These are phyloP conservation scores for Kwoniella heveanensis DNA, from an alignment of 768 basidiomycete species.

Conservation along the genomic window DNA sequence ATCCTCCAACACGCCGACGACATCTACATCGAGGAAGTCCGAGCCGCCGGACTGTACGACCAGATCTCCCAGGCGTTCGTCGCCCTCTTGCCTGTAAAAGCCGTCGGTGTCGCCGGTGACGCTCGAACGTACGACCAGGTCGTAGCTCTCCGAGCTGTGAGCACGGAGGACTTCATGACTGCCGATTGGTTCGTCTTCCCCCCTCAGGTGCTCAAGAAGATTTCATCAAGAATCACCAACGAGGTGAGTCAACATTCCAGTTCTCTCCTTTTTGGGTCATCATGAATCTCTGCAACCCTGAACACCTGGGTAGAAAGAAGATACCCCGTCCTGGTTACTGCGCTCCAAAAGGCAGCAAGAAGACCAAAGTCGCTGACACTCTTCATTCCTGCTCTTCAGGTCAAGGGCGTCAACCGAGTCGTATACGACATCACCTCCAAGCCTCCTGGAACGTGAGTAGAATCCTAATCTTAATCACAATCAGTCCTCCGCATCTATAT, in stretches of 20 bases:
- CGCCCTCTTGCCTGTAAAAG: conserved; percentile 90
- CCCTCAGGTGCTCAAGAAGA: conserved; percentile 78
- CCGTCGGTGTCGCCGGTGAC: conserved; percentile 98
- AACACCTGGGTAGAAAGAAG: too few species aligned
- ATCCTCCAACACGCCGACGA: conserved; percentile 81
- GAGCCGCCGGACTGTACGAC: conserved; percentile 86
- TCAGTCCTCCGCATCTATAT: too few species aligned
- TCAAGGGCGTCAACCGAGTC: conserved; percentile 87
- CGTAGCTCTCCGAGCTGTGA: conserved; percentile 89
- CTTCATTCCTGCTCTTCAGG: conserved; percentile 23
- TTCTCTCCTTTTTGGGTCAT: too few species aligned
- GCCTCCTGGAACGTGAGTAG: conserved; percentile 71
- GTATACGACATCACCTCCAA: conserved; percentile 93
- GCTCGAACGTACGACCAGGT: conserved; percentile 96
- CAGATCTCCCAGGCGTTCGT: conserved; percentile 96
- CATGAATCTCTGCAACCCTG: too few species aligned
- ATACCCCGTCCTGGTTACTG: too few species aligned
- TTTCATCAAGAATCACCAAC: conserved; percentile 96
- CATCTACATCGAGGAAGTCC: conserved; percentile 98
- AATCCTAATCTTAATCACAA: too few species aligned
- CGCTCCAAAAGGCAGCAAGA: too few species aligned
- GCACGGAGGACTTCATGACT: conserved; percentile 99
- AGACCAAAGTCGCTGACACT: too few species aligned
- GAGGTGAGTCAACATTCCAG: conserved; percentile 70
- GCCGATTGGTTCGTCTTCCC: conserved; percentile 99